phyloP scores from a whole-genome alignment of 1,139 yeast genomes.

The Yamadazyma trypodendri region DNA sequence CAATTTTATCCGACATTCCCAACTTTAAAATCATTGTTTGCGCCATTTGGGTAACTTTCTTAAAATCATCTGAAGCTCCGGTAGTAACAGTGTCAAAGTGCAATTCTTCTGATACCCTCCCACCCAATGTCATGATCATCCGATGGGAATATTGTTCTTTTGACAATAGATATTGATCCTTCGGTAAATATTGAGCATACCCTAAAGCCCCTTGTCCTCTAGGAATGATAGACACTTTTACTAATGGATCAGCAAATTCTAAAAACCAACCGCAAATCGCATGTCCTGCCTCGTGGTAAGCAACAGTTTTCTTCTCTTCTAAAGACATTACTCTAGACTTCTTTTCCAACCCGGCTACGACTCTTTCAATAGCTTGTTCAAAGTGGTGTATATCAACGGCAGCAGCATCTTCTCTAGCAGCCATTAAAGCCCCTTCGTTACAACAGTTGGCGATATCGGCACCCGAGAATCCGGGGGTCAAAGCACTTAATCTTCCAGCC shows the following conservation, averaged over 20 bases:
- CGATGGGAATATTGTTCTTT: slow-evolving; percentile 67
- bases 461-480: slow-evolving; percentile 84
- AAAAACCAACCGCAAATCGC: slow-evolving; percentile 79
- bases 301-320: slow-evolving; percentile 71
- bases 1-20: slow-evolving; percentile 74
- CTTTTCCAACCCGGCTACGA: slow-evolving; percentile 77
- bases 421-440: slow-evolving; percentile 80
- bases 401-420: slow-evolving; percentile 64
- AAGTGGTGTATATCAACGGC: slow-evolving; percentile 62
- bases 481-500: slow-evolving; percentile 71
- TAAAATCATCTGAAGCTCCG: slow-evolving; percentile 81
- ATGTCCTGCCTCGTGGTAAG: slow-evolving; percentile 83
- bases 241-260: slow-evolving; percentile 71
- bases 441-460: slow-evolving; percentile 85
- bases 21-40: slow-evolving; percentile 72
- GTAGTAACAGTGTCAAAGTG: slow-evolving; percentile 77
- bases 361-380: slow-evolving; percentile 80
- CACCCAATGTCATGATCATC: slow-evolving; percentile 81
- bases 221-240: slow-evolving; percentile 79
- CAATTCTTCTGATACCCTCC: slow-evolving; percentile 75
- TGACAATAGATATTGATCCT: slow-evolving; percentile 67
- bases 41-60: slow-evolving; percentile 76
- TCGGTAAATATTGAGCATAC: slow-evolving; percentile 79
- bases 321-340: slow-evolving; percentile 67
- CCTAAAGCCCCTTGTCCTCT: slow-evolving; percentile 85